Conservation (phyloP, 495 filamentous ascomycete species). For the Podospora pseudopauciseta region DNA sequence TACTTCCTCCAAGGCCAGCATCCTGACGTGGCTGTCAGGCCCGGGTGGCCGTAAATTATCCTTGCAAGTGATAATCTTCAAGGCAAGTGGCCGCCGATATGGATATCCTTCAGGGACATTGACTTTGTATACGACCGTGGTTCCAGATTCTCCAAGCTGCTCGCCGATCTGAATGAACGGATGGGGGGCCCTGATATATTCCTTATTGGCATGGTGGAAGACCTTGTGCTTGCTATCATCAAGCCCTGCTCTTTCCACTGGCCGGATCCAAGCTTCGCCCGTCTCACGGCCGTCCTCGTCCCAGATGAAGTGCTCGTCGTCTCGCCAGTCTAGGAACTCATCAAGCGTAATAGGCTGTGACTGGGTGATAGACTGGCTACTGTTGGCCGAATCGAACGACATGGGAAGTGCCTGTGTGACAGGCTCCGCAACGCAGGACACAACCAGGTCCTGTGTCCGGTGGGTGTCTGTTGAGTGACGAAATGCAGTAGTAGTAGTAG, state of each 20-base stretch:
- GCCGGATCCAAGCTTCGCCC: slow-evolving; percentile 24
- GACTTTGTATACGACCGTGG: slow-evolving; percentile 33
- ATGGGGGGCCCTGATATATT: slow-evolving; percentile 26
- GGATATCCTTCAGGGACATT: slow-evolving; percentile 18
- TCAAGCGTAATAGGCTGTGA: slow-evolving; percentile 19
- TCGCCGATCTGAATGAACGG: slow-evolving; percentile 26
- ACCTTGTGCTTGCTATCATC: slow-evolving; percentile 33
- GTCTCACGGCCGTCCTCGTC: slow-evolving; percentile 23
- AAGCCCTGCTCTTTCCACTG: slow-evolving; percentile 24
- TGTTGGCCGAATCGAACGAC: slow-evolving; percentile 23
- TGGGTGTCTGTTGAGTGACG: not conserved
- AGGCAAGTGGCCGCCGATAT: slow-evolving; percentile 29
- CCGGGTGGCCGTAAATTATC: slow-evolving; percentile 27
- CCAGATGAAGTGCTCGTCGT: slow-evolving; percentile 30
- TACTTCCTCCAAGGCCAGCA: slow-evolving; percentile 29
- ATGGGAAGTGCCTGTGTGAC: slow-evolving; percentile 9
- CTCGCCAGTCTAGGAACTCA: slow-evolving; percentile 23
- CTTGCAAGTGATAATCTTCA: slow-evolving; percentile 34
- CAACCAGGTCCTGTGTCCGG: not conserved
- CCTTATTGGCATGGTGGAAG: slow-evolving; percentile 30
- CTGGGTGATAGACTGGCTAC: slow-evolving; percentile 27
- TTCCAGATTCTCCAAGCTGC: slow-evolving; percentile 30
- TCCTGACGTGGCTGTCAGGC: slow-evolving; percentile 28
- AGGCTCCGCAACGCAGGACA: not conserved
- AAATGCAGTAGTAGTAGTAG: not conserved